phyloP scores from a whole-genome alignment of 2,329 filamentous ascomycete genomes.

The Aureobasidium leucospermi region DNA sequence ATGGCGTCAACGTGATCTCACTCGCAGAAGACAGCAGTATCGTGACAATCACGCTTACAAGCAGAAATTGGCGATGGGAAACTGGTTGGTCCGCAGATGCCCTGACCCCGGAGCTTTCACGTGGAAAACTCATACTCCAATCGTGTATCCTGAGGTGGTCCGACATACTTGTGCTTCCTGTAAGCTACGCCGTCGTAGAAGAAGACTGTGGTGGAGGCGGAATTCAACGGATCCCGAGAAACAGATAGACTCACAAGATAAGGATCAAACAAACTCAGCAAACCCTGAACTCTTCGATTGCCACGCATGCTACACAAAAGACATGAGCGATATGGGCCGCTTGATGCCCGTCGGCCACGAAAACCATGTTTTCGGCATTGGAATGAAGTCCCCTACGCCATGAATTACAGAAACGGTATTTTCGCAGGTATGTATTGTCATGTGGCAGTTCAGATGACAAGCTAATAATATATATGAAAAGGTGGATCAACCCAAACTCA shows the following conservation, averaged over 20 bases:
- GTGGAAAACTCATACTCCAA: not conserved
- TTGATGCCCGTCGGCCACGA: not conserved
- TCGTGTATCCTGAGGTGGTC: not conserved
- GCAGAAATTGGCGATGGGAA: not conserved
- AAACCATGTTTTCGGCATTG: not conserved
- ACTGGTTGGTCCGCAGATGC: not conserved
- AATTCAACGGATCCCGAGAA: not conserved
- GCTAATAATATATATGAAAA: too few relatives aligned
- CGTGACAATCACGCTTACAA: not conserved
- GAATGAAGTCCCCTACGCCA: not conserved
- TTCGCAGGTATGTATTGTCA: too few relatives aligned
- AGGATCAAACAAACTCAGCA: too few relatives aligned
- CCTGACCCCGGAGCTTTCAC: not conserved
- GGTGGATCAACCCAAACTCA: too few relatives aligned
- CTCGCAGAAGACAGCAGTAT: not conserved
- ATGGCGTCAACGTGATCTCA: too few relatives aligned
- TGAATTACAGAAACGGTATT: too few relatives aligned
- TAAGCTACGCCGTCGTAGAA: not conserved
- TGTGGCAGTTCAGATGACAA: too few relatives aligned
- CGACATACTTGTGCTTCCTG: not conserved
- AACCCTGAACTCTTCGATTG: not conserved
- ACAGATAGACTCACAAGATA: too few relatives aligned
- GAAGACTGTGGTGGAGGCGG: not conserved
- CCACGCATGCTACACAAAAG: not conserved
- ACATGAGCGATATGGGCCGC: not conserved